These are phyloP conservation scores for Galerina sulciceps DNA, from an alignment of 768 basidiomycete genomes.

Conservation along the genomic window DNA sequence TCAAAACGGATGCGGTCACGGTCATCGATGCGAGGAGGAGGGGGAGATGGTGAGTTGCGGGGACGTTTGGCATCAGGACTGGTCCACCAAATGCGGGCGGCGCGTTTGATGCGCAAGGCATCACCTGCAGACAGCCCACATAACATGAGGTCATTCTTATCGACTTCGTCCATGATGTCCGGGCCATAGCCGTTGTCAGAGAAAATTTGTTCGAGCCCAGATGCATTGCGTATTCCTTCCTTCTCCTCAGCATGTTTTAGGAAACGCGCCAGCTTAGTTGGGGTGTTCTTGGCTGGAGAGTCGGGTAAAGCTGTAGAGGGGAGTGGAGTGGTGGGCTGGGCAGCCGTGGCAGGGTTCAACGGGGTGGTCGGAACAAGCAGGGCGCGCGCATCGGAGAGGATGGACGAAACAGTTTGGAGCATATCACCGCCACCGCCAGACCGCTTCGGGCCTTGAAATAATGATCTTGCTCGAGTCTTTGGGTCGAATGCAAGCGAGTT, in stretches of 20 bases:
- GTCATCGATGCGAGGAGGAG: no score
- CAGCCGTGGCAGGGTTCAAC: no score
- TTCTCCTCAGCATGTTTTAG: conserved; percentile 11
- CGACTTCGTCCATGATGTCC: conserved; percentile 1
- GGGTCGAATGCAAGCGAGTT: conserved; percentile 12
- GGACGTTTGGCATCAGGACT: conserved; percentile 12
- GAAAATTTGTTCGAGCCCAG: not conserved
- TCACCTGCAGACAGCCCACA: conserved; percentile 9
- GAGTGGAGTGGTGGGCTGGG: no score
- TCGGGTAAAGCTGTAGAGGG: no score
- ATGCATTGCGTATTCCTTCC: conserved; percentile 8
- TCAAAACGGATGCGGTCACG: conserved; percentile 8
- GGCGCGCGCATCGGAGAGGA: not conserved
- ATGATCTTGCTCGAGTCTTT: not conserved
- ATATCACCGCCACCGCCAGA: not conserved
- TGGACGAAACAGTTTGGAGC: not conserved
- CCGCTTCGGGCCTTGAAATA: not conserved
- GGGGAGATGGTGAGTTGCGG: no score
- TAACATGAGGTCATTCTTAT: not conserved
- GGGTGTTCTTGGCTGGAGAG: not conserved
- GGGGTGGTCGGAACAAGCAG: not conserved
- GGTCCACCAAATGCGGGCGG: conserved; percentile 11
- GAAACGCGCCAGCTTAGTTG: conserved; percentile 10
- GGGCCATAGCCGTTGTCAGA: conserved; percentile 3
- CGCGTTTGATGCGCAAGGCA: conserved; percentile 13